Base-by-base conservation (phyloP, 1,284 basidiomycete genomes). In the Leccinum angustisporum region DNA sequence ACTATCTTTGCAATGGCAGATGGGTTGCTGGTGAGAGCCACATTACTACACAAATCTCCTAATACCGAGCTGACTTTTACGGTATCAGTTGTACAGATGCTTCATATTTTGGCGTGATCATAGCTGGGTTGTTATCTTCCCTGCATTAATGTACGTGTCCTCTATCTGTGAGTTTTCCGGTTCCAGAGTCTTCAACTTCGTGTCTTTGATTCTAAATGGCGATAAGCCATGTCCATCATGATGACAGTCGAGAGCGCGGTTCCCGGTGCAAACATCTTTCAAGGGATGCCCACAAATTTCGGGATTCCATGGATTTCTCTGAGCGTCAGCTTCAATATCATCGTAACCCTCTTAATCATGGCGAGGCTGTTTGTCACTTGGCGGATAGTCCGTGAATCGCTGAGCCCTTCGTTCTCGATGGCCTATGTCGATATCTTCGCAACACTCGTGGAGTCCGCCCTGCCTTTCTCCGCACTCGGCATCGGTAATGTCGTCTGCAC, bases 361-460 rank as follows among this genome's bases (percentile, higher is more conserved):
- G 51, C 21, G 16, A 51, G 51, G 11, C 40, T 61, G 38, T 33
- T 61, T 13, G 13, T 10, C 27, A 21, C 40, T 21, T 61, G 59
- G 31, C 21, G 33, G 57, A 5, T 16, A 8, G 33, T 60, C 51
- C 60, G 57, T 4, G 9, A 38, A 31, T 21, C 58, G 9, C 25
- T 60, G 8, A 54, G 21, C 16, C 51, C 57, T 25, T 13, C 16
- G 18, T 48, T 60, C 25, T 36, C 51, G n/a, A 18, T 13, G 8
- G 48, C 57, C 16, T 61, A 61, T 38, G 46, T 61, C 40, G 31
- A 61, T 16, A 13, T 61, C 30, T 61, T 58, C 11, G 60, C 60
- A 11, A 60, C 33, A 5, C 58, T 60, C 18, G 31, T 60, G 27
- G 51, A 61, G 40, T 61, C 60, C 10, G 60, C 60, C 9, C 33